phyloP scores from a whole-genome alignment of 2,329 filamentous ascomycete genomes.

The Cladosporium sp. region DNA sequence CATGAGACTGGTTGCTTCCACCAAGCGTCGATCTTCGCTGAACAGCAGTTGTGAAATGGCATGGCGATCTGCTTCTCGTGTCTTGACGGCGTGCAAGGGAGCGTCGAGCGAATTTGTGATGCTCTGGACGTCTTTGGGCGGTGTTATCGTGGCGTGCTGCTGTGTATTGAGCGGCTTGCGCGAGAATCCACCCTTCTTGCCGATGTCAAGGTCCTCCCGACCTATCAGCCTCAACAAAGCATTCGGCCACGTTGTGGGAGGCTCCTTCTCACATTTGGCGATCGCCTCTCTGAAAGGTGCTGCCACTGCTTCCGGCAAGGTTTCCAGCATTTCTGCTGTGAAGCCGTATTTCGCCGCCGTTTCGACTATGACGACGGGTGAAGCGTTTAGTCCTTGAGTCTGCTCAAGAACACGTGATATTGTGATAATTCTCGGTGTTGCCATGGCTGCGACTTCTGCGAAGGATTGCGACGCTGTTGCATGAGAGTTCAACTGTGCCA shows the following conservation, averaged over 20 bases:
- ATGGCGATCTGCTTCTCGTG: conserved; percentile 75
- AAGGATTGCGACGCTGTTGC: conserved; percentile 16
- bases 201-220: conserved; percentile 68
- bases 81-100: conserved; percentile 68
- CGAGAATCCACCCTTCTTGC: not conserved
- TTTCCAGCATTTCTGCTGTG: conserved; percentile 68
- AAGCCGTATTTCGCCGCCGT: conserved; percentile 72
- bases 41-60: conserved; percentile 84
- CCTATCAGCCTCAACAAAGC: conserved; percentile 74
- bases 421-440: conserved; percentile 29
- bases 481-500: conserved; percentile 27
- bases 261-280: conserved; percentile 77
- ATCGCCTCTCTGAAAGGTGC: conserved; percentile 81
- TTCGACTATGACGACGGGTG: conserved; percentile 42
- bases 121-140: conserved; percentile 68
- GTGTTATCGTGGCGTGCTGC: not conserved
- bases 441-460: conserved; percentile 4
- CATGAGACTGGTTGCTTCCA: conserved; percentile 82
- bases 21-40: conserved; percentile 83
- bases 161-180: not conserved
- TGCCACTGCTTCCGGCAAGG: conserved; percentile 80
- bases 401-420: conserved; percentile 29
- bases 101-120: conserved; percentile 70
- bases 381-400: conserved; percentile 26
- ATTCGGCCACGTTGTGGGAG: conserved; percentile 73